Evolutionary conservation across 306 rosid genomes (phyloP), one percentile per base, ranked within the genome.

Genomic region (Acacia melanoxylon): DNA sequence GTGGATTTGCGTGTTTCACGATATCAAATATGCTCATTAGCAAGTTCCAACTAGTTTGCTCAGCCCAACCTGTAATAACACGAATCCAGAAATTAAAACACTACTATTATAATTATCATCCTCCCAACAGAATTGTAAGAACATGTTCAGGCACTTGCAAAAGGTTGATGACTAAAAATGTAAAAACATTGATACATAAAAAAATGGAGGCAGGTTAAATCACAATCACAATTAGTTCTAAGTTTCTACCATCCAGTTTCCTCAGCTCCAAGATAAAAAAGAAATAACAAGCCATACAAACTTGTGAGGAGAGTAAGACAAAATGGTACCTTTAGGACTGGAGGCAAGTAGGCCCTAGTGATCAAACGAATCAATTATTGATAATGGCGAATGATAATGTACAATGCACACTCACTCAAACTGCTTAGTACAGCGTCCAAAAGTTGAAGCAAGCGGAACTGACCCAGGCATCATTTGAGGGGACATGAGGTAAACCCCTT

Each of bases 371-470:
- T 37, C 58, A n/a, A n/a, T 71, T 71, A 68, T 46, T 68, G 88
- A 75, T 42, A n/a, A 49, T 29, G 75, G 20, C 71, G 44, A 48
- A 10, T 49, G 76, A 31, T 44, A 46, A 37, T 76, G 37, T 22
- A 44, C 27, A 67, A 67, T 35, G 24, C 20, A 63, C 72, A 35
- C 54, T 63, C 61, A 83, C 54, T 68, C 85, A 29, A 73, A 84
- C 75, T 27, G 84, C 78, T 22, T 13, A 24, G 87, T 15, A 37
- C 85, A 81, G 87, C 91, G 82, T 79, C 99, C 98, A 74, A 93
- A 95, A 81, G 88, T 92, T 67, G 98, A 93, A 87, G 91, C 81
- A 77, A 59, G 72, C 75, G 90, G 97, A 80, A 79, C 83, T 25
- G 89, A 89, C 61, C 89, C 78, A 37, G 96, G 89, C 81, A 87